A percentile compares a stretch with the other conserved stretches of the same genome.
Evolutionary conservation across 2,329 filamentous ascomycete genomes (phyloP).

Genomic region (Coleophoma crateriformis): DNA sequence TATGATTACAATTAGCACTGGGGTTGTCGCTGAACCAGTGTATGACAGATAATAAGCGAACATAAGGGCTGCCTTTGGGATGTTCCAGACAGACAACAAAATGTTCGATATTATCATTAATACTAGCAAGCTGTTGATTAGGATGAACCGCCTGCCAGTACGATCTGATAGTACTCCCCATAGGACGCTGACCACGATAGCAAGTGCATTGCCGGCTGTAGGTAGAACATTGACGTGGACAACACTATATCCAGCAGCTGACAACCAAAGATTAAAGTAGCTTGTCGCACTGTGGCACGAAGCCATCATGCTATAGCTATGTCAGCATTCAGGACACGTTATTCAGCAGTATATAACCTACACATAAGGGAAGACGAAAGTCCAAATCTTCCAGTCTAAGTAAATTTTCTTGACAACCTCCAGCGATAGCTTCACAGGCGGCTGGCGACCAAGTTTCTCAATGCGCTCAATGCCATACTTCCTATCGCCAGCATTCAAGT

Average conservation of each 20-base stretch:
- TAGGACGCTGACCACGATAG: neutral
- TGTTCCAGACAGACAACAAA: constrained; percentile 2
- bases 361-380: constrained; percentile 4
- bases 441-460: neutral
- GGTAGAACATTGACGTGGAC: constrained; percentile 1
- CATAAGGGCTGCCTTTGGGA: constrained; percentile 2
- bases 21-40: neutral
- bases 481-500: constrained; percentile 43
- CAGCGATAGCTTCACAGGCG: neutral
- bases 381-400: constrained; percentile 25
- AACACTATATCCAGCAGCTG: constrained; percentile 2
- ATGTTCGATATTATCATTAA: constrained; percentile 2
- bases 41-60: constrained; percentile 2
- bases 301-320: neutral
- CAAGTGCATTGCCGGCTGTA: constrained; percentile 2
- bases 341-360: neutral
- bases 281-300: neutral
- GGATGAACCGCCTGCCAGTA: neutral
- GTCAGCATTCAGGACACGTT: neutral
- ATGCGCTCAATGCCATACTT: constrained; percentile 4
- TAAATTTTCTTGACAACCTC: constrained; percentile 11
- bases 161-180: constrained; percentile 1
- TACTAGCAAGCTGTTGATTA: neutral
- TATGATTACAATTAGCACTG: constrained; percentile 4
- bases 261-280: constrained; percentile 6